Evolutionary conservation across 768 basidiomycete species (phyloP).

Genomic region (Suillus clintonianus): DNA sequence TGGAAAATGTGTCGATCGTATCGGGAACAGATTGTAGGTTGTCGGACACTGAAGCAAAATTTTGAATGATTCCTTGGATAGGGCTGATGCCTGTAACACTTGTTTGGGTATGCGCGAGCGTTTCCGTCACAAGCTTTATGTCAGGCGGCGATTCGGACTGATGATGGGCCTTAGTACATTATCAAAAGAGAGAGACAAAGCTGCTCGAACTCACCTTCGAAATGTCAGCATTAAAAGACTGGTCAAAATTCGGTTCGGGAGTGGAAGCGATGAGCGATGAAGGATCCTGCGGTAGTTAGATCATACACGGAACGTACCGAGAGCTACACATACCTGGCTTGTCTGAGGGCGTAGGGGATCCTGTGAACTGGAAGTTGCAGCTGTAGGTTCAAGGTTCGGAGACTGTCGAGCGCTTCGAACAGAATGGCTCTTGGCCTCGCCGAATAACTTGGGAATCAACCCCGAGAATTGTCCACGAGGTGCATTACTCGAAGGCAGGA

Average conservation of each 20-base stretch:
- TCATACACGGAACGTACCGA: neutral
- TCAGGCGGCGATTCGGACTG: too few relatives aligned
- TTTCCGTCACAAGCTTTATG: too few relatives aligned
- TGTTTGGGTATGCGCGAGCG: too few relatives aligned
- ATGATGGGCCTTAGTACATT: too few relatives aligned
- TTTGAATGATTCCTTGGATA: neutral
- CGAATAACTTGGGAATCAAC: too few relatives aligned
- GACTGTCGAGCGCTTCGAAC: neutral
- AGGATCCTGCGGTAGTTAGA: neutral
- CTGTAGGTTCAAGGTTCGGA: neutral
- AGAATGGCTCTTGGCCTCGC: neutral
- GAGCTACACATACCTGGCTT: neutral
- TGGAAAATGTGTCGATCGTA: neutral
- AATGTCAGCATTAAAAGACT: too few relatives aligned
- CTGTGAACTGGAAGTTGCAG: neutral
- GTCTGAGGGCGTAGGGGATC: neutral
- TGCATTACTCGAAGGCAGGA: too few relatives aligned
- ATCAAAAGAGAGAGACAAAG: too few relatives aligned
- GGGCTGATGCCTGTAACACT: too few relatives aligned
- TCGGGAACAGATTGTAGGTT: neutral
- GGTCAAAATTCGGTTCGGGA: too few relatives aligned
- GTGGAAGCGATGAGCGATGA: neutral
- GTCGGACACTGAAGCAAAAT: neutral
- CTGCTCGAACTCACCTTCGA: too few relatives aligned
- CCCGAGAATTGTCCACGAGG: too few relatives aligned